Evolutionary conservation across 768 basidiomycete species (phyloP), one percentile per base, ranked within the genome.

Genomic region (Termitomyces sp.): DNA sequence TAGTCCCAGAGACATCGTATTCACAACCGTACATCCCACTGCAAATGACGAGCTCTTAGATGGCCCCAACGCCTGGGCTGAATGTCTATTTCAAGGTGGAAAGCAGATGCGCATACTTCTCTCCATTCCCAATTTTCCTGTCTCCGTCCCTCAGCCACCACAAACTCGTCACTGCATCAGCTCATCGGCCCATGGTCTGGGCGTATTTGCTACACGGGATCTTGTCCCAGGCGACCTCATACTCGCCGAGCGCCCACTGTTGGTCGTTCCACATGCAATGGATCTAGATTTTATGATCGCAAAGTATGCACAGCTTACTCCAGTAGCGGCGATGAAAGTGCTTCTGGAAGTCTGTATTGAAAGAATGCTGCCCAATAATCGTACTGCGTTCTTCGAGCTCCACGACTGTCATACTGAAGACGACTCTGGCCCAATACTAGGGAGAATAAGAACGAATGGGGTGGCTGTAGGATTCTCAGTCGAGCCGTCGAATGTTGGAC

Each of bases 211-310:
- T 20, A 73, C 68, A 12, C 63, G 64, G 32, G 59, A 68, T 20
- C 66, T 78, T 53, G 63, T 64, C 24, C 42, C 56, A 3, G 73
- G 73, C 53, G 75, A 76, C 8, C 62, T 76, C 16, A 73, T 80
- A 49, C 61, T 77, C 9, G 28, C 28, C 28, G 28, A 28, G 28
- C 28, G 28, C 28, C 28, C 28, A 28, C 28, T 28, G 28, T 28
- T 78, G n/a, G 62, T 78, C 18, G 38, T 56, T n/a, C 71, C 70
- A 20, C 44, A 45, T 12, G 4, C 1, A 28, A 28, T 39, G 12
- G 13, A 39, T 39, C 12, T 39, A 4, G 11, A 4, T 15, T 39
- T 39, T 9, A 39, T 15, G 12, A 39, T 2, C 7, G 38, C 38
- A n/a, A 15, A 4, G 3, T 2, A 39, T 15, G 13, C 2, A 39